Base-by-base conservation (phyloP, 768 basidiomycete genomes). In the Suillus occidentalis region DNA sequence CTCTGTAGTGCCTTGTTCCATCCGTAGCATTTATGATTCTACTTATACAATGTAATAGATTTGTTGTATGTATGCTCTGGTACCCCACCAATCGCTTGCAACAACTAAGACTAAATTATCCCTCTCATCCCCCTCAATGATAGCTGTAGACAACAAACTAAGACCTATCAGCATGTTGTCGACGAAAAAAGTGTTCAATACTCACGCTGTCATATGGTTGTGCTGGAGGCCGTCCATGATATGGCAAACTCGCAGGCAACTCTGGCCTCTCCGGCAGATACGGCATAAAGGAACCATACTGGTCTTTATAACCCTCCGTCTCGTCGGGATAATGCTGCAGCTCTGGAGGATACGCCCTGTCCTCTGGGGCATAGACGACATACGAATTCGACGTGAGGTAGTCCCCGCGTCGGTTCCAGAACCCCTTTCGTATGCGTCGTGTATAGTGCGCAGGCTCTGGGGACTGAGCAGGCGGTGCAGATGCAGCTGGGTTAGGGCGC, bases 371-470 rank as follows among this genome's bases (percentile, higher is more conserved):
- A 63, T 87, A 91, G 37, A 92, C 89, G 67, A 91, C 79, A 68
- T 78, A 87, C 56, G 82, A 81, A 22, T 79, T 75, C 25, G 73
- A 61, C 25, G 87, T 89, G 59, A 89, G 81, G 68, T 90, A 85
- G 72, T 92, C 91, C 0, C 91, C 91, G 2, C 90, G 85, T n/a
- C 82, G 72, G 68, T 92, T 92, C 91, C 91, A 92, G 68, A 79
- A 86, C 1, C 90, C 91, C 40, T 76, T 75, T 22, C 89, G 87
- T 10, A 79, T 61, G 64, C 80, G 77, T 65, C 66, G 70, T 37
- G 75, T 61, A 62, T 75, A 73, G 25, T 63, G 63, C 20, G 73
- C 65, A 14, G 78, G 79, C 53, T 75, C 71, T 9, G 73, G 69
- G 42, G 72, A 73, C 53, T 77, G 76, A 0, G 49, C 60, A 0